Evolutionary conservation across 139 green algal species (phyloP).

Genomic region (Micractinium sp.): DNA sequence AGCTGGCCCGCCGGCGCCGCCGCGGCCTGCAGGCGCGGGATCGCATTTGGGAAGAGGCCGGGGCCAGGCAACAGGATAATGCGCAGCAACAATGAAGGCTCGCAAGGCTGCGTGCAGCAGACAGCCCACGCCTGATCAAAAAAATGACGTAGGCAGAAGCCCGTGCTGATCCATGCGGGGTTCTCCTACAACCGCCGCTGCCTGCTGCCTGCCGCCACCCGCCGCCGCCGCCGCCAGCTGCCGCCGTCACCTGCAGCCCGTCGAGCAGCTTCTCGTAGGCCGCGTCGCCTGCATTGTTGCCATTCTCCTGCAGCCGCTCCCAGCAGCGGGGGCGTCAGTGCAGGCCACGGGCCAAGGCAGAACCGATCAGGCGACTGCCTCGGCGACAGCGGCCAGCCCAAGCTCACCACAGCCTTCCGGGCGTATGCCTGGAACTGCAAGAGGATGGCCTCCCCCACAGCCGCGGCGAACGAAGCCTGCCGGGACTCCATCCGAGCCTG

Average conservation of each 20-base stretch:
- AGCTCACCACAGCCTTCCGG: constrained; percentile 26
- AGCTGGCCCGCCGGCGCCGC: constrained; percentile 33
- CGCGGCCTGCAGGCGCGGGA: constrained; percentile 36
- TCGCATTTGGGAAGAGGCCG: no score
- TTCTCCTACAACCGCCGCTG: neutral
- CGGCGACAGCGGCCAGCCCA: no score
- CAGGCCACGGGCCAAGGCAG: neutral
- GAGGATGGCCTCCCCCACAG: constrained; percentile 33
- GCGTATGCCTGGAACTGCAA: constrained; percentile 26
- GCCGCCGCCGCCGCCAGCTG: neutral
- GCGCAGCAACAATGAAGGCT: neutral
- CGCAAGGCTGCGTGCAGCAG: neutral
- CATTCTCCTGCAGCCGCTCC: constrained; percentile 40
- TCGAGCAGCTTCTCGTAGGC: constrained; percentile 46
- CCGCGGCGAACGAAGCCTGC: constrained; percentile 11
- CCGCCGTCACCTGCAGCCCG: constrained; percentile 28
- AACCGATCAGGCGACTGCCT: neutral
- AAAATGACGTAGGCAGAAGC: neutral
- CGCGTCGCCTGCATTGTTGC: constrained; percentile 19
- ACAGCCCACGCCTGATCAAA: neutral
- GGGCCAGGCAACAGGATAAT: no score
- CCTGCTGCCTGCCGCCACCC: neutral
- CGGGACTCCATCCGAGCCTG: no score
- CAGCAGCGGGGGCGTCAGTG: neutral
- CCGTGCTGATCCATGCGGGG: neutral